phyloP scores from a whole-genome alignment of 495 filamentous ascomycete species.

The Tetracladium marchalianum region DNA sequence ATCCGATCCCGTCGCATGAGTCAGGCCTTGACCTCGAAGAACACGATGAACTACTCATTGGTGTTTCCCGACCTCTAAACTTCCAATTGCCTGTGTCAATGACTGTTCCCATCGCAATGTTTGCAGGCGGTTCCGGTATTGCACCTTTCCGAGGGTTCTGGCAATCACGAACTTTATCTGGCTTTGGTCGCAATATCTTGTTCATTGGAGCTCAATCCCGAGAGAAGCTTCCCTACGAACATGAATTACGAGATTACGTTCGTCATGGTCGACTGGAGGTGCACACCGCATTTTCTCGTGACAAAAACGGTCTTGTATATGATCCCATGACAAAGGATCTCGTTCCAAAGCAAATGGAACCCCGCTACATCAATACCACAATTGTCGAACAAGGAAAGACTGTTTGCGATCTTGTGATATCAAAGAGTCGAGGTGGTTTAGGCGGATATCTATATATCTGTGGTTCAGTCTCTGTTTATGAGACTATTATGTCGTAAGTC shows the following conservation, averaged over 20 bases:
- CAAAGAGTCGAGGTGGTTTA: slow-evolving; percentile 22
- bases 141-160: slow-evolving; percentile 25
- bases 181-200: slow-evolving; percentile 20
- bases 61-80: slow-evolving; percentile 23
- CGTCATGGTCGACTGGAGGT: slow-evolving; percentile 20
- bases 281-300: slow-evolving; percentile 22
- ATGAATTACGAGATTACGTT: slow-evolving; percentile 20
- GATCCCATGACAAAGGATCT: slow-evolving; percentile 16
- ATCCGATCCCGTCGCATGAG: slow-evolving; percentile 14
- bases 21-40: neutral
- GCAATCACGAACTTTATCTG: slow-evolving; percentile 11
- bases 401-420: slow-evolving; percentile 24
- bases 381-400: slow-evolving; percentile 21
- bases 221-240: slow-evolving; percentile 22
- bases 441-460: slow-evolving; percentile 27
- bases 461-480: slow-evolving; percentile 24
- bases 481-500: slow-evolving; percentile 19
- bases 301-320: slow-evolving; percentile 20
- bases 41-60: slow-evolving; percentile 16
- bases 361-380: slow-evolving; percentile 22
- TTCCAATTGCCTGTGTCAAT: slow-evolving; percentile 22
- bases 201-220: slow-evolving; percentile 24
- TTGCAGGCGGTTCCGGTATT: slow-evolving; percentile 25
- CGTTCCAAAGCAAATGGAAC: slow-evolving; percentile 23
- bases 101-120: slow-evolving; percentile 23